Evolutionary conservation across 208 protist genomes (phyloP).

Genomic region (Crithidia bombi): DNA sequence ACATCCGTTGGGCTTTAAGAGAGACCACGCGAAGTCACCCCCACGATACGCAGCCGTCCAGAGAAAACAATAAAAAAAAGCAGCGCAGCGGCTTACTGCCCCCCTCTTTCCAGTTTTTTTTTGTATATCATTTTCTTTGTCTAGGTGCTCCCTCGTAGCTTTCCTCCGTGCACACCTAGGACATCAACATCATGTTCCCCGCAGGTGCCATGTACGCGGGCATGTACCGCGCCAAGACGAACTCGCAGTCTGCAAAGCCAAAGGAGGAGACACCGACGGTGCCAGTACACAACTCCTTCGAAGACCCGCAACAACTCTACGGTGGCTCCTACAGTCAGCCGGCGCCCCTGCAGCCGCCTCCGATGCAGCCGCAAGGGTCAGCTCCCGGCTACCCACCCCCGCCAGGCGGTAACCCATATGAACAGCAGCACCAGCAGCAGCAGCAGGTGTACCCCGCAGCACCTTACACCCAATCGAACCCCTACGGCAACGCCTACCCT

Average conservation of each 20-base stretch:
- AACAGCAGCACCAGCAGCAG: conserved; percentile 18
- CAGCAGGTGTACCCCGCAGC: conserved; percentile 20
- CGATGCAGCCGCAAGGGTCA: not conserved
- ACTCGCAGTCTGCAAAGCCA: conserved; percentile 10
- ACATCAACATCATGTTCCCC: conserved; percentile 18
- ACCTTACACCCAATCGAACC: conserved; percentile 15
- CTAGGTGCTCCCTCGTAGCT: not conserved
- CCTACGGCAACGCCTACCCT: conserved; percentile 23
- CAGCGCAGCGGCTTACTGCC: no score
- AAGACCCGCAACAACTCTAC: conserved; percentile 47
- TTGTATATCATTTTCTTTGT: not conserved
- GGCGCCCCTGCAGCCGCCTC: conserved; percentile 7
- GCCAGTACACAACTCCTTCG: conserved; percentile 57
- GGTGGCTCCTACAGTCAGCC: conserved; percentile 4
- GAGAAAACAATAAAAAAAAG: no score
- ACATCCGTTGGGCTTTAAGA: no score
- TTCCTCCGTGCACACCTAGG: not conserved
- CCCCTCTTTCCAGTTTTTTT: not conserved
- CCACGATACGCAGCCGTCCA: no score
- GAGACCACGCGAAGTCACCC: no score
- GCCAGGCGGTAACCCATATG: not conserved
- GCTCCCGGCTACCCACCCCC: conserved; percentile 15
- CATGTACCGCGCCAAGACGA: conserved; percentile 25
- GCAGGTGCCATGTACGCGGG: conserved; percentile 34
- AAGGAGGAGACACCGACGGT: conserved; percentile 18